Base-by-base conservation (phyloP, 352 stramenopile species). In the Phytophthora capsici region DNA sequence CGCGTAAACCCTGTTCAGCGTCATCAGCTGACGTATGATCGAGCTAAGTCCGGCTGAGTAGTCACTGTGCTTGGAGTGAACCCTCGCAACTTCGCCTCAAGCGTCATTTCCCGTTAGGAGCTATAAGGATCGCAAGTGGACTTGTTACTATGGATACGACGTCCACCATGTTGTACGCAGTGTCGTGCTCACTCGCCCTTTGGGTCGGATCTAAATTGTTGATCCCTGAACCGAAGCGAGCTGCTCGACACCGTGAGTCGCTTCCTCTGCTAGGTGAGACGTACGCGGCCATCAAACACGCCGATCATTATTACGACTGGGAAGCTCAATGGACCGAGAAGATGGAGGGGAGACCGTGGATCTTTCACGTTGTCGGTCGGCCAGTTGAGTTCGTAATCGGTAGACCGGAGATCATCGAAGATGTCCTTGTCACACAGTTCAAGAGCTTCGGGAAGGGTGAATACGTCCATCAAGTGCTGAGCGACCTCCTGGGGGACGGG, bases 341-440 rank as follows among this genome's bases (percentile, higher is more conserved):
- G 28, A 60, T 66, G 58, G 36, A 71, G 20, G 69, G 72, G 6
- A 55, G 56, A 1, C 57, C 71, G 6, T 82, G 69, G 71, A 14
- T 68, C 47, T 59, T 81, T 14, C 40, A 71, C 23, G 63, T 81
- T 6, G 23, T 73, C 0, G 77, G 74, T 7, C 53, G 65, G 13
- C 48, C 44, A 7, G 47, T 25, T 5, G 56, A 62, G 17, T 66
- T 77, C 28, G 51, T 78, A 17, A 32, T 78, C 30, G 63, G 38
- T 25, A 74, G 36, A 19, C 65, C 67, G 1, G 52, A 77, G 17
- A 41, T 60, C 22, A 50, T 81, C 13, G 73, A 85, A 49, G 71
- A 81, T 30, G 57, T 83, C 19, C 51, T 83, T n/a, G 65, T 67
- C 48, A 78, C 47, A 1, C 72, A 84, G 12, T 74, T 74, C 41